Evolutionary conservation across 495 filamentous ascomycete species (phyloP), one percentile per base, ranked within the genome.

Genomic region (Hypoxylon lienhwacheense): DNA sequence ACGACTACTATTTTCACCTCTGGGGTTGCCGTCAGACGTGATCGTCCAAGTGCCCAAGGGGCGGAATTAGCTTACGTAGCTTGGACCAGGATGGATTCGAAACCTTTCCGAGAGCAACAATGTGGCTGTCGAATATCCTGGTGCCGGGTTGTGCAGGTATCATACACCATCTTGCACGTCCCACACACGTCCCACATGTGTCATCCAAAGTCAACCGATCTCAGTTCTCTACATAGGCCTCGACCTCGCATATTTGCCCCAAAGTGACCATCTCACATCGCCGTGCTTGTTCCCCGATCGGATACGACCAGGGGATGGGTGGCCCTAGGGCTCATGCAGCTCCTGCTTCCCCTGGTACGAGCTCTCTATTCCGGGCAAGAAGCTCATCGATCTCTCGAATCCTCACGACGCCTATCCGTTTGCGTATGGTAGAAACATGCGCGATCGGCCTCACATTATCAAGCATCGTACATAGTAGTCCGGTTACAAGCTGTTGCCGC

Each of bases 61-160:
- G 35, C 36, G 59, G 39, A 24, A 49, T 22, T 58, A 58, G 53
- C 59, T 54, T 53, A 47, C 59, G 53, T 47, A 58, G 53, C 53
- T 58, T 22, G 7, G 37, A 48, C 59, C 29, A 22, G 59, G 59
- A 17, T 53, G 36, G 19, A 45, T 50, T 52, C 47, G 53, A 57
- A 53, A 47, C 52, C 51, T 61, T 55, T 61, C 58, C 52, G 47
- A 52, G 58, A 36, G 41, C 41, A 32, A 61, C 16, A 41, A 15
- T 53, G 52, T 55, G 58, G 58, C 58, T 55, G 35, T 61, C 35
- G 31, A 50, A 47, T 52, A 61, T 46, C 57, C 57, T 44, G 47
- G 52, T 28, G 35, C 34, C 47, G 42, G 51, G 51, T 39, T 53
- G 26, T 39, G 36, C 45, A 47, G 12, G 57, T 42, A 55, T 61